Evolutionary conservation across 23 red algal species (phyloP), one percentile per base, ranked within the genome.

Genomic region (Gracilaria gracilis): DNA sequence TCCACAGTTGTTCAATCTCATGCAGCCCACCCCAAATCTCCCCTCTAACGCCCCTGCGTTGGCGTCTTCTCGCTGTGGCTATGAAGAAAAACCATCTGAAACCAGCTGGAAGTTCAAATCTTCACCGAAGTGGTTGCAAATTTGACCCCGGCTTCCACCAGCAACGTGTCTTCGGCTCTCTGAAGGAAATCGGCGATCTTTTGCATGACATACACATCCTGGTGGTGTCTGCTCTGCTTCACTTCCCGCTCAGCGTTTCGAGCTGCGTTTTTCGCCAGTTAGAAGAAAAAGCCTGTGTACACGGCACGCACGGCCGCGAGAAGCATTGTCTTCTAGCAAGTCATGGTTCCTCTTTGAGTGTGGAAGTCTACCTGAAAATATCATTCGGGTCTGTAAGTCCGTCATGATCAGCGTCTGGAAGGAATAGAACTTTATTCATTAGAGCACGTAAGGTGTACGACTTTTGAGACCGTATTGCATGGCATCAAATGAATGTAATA

Each of bases 301-400:
- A n/a, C n/a, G n/a, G n/a, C n/a, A n/a, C n/a, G n/a, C n/a, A n/a
- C n/a, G n/a, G n/a, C n/a, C n/a, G n/a, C n/a, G n/a, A n/a, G n/a
- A n/a, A n/a, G n/a, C n/a, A n/a, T n/a, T n/a, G n/a, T n/a, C n/a
- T n/a, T n/a, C n/a, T n/a, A n/a, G n/a, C n/a, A n/a, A n/a, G n/a
- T n/a, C n/a, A n/a, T n/a, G n/a, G n/a, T n/a, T n/a, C n/a, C n/a
- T n/a, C n/a, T n/a, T n/a, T n/a, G n/a, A n/a, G n/a, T n/a, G n/a
- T n/a, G n/a, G n/a, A n/a, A n/a, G n/a, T n/a, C n/a, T n/a, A n/a
- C n/a, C n/a, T n/a, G n/a, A n/a, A n/a, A n/a, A n/a, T n/a, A n/a
- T n/a, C n/a, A n/a, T n/a, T n/a, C n/a, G 94, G 94, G 48, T 96
- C 94, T 40, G 94, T 92, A 40, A 96, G 87, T n/a, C 94, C 94